Evolutionary conservation across 2,329 filamentous ascomycete genomes (phyloP), one percentile per base, ranked within the genome.

Genomic region (Davidsoniella neocaledoniae): DNA sequence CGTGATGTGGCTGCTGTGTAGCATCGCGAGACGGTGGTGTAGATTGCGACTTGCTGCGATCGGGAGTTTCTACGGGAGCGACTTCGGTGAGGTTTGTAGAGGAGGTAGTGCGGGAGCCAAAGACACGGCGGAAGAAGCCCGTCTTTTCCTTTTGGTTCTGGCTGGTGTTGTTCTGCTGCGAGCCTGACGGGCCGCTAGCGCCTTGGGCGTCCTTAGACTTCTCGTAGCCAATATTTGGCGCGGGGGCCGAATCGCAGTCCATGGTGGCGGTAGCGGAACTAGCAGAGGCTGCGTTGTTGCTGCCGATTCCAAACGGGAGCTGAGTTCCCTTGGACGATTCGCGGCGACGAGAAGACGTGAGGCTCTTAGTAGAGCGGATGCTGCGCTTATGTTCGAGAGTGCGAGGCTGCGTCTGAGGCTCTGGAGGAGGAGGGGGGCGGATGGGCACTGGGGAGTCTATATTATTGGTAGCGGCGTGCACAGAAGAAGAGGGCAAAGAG

Each of bases 41-140:
- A 38, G 70, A 66, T 58, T 53, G 53, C 19, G 54, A 53, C 49
- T 56, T 55, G 53, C 49, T 55, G 39, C 47, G 51, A 19, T 54
- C 48, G 52, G 43, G 38, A 54, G 58, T 52, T 68, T 68, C 51
- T 60, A 49, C 37, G 62, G 63, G 55, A 55, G 54, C 25, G 12
- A 39, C 40, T 52, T 45, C 55, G 21, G 45, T 57, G 53, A 49
- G 50, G 43, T 49, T 53, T 49, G 53, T 57, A 50, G 58, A 58
- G 54, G 59, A 61, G 55, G 66, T 73, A 60, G 74, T 83, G 36
- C 83, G 77, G 8, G 81, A 83, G 42, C 70, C 85, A 68, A 96
- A 96, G 38, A 96, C 84, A 55, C 90, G 79, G 58, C 86, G 79
- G 68, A 96, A 96, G 68, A 98, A 96, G 17, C 91, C 88, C 7